Conservation (phyloP, 192 early-diverging fungal genomes). For the Pilobolus umbonatus region DNA sequence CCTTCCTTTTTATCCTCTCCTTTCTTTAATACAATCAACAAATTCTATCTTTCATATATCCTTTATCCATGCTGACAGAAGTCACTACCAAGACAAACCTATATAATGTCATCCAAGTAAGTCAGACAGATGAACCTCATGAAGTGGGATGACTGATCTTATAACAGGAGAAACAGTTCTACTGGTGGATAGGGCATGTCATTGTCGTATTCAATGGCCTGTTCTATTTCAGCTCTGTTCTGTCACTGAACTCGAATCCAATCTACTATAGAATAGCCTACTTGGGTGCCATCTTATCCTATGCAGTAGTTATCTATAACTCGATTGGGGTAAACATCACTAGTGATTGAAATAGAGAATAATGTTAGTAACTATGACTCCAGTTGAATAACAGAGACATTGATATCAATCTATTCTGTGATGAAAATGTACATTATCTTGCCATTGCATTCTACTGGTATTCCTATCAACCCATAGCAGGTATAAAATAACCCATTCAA, state of each 20-base stretch:
- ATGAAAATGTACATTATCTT: constrained; percentile 77
- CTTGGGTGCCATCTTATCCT: constrained; percentile 61
- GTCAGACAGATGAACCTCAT: neutral
- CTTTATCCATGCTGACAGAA: neutral
- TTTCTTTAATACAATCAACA: neutral
- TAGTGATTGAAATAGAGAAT: neutral
- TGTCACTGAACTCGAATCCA: constrained; percentile 34
- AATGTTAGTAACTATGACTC: neutral
- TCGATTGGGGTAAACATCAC: constrained; percentile 56
- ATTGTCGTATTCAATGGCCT: constrained; percentile 28
- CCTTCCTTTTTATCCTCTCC: constrained; percentile 5
- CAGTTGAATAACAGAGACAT: neutral
- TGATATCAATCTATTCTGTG: constrained; percentile 40
- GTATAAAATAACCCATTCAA: constrained; percentile 43
- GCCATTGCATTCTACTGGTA: constrained; percentile 66
- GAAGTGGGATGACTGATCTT: neutral
- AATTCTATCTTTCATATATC: neutral
- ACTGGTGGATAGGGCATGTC: constrained; percentile 50
- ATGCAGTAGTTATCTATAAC: constrained; percentile 73
- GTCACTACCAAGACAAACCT: neutral
- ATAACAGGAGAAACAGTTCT: constrained; percentile 43
- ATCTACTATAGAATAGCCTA: constrained; percentile 56
- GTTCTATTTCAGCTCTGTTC: constrained; percentile 37
- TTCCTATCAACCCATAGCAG: constrained; percentile 56
- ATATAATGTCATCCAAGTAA: neutral